Evolutionary conservation across 2,329 filamentous ascomycete genomes (phyloP).

Genomic region (Fusarium papillatum): DNA sequence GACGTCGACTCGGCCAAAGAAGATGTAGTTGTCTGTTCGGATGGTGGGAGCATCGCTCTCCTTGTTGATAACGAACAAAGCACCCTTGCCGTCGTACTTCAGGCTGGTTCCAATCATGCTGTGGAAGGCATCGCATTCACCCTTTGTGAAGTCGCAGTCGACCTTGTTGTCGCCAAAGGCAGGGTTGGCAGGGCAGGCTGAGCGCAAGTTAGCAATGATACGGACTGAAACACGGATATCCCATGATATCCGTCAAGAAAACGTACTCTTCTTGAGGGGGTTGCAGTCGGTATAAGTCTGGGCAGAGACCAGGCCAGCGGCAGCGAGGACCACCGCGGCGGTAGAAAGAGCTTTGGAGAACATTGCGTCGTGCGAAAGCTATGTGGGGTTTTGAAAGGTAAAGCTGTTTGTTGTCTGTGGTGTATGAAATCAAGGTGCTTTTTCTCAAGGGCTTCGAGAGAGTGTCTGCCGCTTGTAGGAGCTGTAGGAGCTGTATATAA

Average conservation of each 20-base stretch:
- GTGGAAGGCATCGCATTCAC: slow-evolving; percentile 70
- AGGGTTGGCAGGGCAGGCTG: slow-evolving; percentile 79
- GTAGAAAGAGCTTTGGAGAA: slow-evolving; percentile 61
- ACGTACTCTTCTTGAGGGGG: slow-evolving; percentile 63
- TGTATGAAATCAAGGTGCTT: slow-evolving; percentile 16
- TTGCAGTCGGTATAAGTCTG: slow-evolving; percentile 71
- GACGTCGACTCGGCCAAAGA: slow-evolving; percentile 92
- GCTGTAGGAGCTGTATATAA: slow-evolving; percentile 27
- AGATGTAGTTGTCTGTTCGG: slow-evolving; percentile 88
- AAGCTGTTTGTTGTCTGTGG: slow-evolving; percentile 22
- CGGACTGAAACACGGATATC: neutral
- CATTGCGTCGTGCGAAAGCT: slow-evolving; percentile 45
- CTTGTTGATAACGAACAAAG: slow-evolving; percentile 76
- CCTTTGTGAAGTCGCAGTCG: slow-evolving; percentile 83
- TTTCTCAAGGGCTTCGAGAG: slow-evolving; percentile 32
- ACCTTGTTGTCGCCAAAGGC: slow-evolving; percentile 75
- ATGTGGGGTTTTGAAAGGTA: slow-evolving; percentile 4
- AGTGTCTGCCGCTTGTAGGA: slow-evolving; percentile 31
- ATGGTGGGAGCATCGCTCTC: slow-evolving; percentile 80
- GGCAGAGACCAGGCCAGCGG: slow-evolving; percentile 63
- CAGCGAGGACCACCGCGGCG: slow-evolving; percentile 62
- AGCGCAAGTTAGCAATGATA: slow-evolving; percentile 9
- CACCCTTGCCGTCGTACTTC: slow-evolving; percentile 63
- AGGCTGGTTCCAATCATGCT: slow-evolving; percentile 61
- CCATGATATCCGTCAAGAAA: neutral